Evolutionary conservation across 2,329 filamentous ascomycete species (phyloP).

Genomic region (Furcasterigmium sp.): DNA sequence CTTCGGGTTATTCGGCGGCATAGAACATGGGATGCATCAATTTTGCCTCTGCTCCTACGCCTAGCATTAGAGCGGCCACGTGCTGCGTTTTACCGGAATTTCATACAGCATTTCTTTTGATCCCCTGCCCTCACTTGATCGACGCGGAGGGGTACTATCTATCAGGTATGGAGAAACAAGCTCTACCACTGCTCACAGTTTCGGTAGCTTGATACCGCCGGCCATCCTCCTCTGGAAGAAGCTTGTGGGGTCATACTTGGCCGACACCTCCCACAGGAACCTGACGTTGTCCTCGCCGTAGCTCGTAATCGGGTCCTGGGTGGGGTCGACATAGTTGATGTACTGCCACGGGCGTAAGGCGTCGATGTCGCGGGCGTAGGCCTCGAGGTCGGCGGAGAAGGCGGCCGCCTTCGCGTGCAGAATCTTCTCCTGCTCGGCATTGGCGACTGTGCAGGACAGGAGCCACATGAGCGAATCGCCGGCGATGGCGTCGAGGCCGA

Average conservation of each 20-base stretch:
- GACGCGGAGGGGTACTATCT: too few species aligned
- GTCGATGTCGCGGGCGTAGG: slow-evolving; percentile 6
- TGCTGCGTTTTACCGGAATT: too few species aligned
- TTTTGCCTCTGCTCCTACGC: too few species aligned
- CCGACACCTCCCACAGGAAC: slow-evolving; percentile 17
- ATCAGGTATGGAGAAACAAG: too few species aligned
- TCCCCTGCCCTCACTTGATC: too few species aligned
- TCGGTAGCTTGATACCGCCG: slow-evolving; percentile 14
- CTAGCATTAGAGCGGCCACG: too few species aligned
- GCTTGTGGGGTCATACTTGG: slow-evolving; percentile 24
- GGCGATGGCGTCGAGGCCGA: slow-evolving; percentile 7
- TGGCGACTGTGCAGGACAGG: background rate
- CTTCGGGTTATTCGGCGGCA: too few species aligned
- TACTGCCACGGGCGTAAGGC: slow-evolving; percentile 33
- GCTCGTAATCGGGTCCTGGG: slow-evolving; percentile 26
- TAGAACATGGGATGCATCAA: too few species aligned
- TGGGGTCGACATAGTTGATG: slow-evolving; percentile 34
- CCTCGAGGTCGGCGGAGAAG: slow-evolving; percentile 2
- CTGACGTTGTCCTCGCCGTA: slow-evolving; percentile 29
- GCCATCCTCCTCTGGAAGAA: slow-evolving; percentile 23
- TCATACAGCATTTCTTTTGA: too few species aligned
- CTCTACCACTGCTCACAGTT: too few species aligned
- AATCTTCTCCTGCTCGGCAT: background rate
- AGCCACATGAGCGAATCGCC: slow-evolving; percentile 7
- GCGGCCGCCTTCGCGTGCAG: background rate